These are phyloP conservation scores for Escallonia rubra DNA, from an alignment of 129 eudicot genomes.

Conservation along the genomic window DNA sequence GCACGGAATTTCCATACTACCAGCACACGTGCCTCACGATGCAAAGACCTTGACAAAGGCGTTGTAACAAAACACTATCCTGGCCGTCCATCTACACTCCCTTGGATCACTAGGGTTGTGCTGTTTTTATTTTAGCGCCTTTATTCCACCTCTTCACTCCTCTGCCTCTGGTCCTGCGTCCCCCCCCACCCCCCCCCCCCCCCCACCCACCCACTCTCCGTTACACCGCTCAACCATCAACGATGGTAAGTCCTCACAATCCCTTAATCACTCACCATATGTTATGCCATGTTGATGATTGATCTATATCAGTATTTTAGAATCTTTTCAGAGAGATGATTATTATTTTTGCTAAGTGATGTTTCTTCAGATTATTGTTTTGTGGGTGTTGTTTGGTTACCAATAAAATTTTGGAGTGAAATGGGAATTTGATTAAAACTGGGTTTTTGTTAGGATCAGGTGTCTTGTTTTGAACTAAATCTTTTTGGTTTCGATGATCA, in stretches of 20 bases:
- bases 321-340: too few relatives aligned
- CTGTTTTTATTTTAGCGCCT: conserved; percentile 13
- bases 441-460: not conserved
- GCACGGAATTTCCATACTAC: too few relatives aligned
- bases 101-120: conserved; percentile 17
- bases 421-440: not conserved
- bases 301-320: too few relatives aligned
- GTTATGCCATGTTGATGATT: too few relatives aligned
- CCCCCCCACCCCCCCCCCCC: conserved; percentile 1
- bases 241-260: conserved; percentile 2
- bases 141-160: conserved; percentile 6
- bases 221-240: not conserved
- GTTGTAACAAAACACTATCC: conserved; percentile 11
- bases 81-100: conserved; percentile 28
- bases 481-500: not conserved
- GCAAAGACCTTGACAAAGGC: too few relatives aligned
- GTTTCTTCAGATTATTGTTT: not conserved
- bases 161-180: not conserved
- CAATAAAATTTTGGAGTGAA: not conserved
- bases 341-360: not conserved
- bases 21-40: too few relatives aligned
- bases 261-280: too few relatives aligned
- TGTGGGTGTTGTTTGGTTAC: not conserved
- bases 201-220: too few relatives aligned
- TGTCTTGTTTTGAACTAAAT: not conserved